Conservation (phyloP, 345 rosid genomes). For the Pistacia integerrima region DNA sequence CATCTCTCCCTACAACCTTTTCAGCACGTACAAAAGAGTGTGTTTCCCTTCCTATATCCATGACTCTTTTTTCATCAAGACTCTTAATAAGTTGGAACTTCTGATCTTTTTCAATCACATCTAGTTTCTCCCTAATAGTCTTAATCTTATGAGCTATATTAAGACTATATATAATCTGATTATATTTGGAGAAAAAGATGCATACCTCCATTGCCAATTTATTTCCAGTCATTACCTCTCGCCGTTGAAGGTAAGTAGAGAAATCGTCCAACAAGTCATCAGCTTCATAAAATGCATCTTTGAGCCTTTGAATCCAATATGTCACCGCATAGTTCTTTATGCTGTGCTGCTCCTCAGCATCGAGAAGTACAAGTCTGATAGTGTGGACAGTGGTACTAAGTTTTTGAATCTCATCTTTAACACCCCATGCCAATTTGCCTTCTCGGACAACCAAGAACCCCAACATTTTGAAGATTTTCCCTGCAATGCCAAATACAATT, state of each 20-base stretch:
- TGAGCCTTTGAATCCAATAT: not conserved
- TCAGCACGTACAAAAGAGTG: constrained; percentile 4
- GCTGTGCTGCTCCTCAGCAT: not conserved
- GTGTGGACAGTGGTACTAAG: not conserved
- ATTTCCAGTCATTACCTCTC: not conserved
- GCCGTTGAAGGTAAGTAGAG: not conserved
- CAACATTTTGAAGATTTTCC: not conserved
- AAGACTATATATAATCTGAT: not conserved
- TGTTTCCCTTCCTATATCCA: not conserved
- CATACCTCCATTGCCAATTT: not conserved
- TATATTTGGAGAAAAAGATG: not conserved
- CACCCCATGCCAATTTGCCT: not conserved
- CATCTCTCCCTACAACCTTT: not conserved
- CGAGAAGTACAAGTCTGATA: not conserved
- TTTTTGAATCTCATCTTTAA: not conserved
- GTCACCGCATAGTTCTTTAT: not conserved
- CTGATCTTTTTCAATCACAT: not conserved
- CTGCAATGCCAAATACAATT: not conserved
- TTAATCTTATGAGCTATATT: not conserved
- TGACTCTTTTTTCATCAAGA: not conserved
- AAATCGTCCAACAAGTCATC: not conserved
- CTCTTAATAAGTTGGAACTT: fast-evolving
- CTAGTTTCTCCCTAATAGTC: too few species aligned
- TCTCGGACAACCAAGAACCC: not conserved
- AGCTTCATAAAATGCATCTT: not conserved